phyloP scores from a whole-genome alignment of 2,329 filamentous ascomycete genomes.

The Colletotrichum caudatum region DNA sequence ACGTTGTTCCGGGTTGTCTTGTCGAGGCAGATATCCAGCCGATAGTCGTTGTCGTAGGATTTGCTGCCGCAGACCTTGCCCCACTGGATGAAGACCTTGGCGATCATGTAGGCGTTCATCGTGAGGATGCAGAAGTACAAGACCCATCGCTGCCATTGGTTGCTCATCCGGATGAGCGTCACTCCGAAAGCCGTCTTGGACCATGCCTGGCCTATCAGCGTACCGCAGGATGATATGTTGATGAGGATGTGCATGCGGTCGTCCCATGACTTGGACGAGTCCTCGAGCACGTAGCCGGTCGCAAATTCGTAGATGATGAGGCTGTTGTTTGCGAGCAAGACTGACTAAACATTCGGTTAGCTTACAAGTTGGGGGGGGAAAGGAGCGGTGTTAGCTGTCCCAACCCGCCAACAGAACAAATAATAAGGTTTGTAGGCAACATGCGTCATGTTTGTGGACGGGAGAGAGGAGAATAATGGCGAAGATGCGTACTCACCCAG shows the following conservation, averaged over 20 bases:
- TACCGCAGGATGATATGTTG: conserved; percentile 55
- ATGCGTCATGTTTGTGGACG: too few relatives aligned
- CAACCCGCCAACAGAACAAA: too few relatives aligned
- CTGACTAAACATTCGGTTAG: conserved; percentile 43
- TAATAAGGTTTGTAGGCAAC: neutral
- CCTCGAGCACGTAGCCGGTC: conserved; percentile 59
- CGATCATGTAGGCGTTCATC: conserved; percentile 62
- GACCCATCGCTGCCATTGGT: conserved; percentile 56
- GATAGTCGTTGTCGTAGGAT: conserved; percentile 60
- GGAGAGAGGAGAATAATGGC: too few relatives aligned
- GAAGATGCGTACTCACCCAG: conserved; percentile 49
- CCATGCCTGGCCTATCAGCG: conserved; percentile 51
- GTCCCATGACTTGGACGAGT: conserved; percentile 58
- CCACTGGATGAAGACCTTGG: conserved; percentile 63
- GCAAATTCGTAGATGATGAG: conserved; percentile 61
- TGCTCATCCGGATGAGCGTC: conserved; percentile 57
- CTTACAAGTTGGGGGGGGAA: too few relatives aligned
- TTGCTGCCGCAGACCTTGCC: conserved; percentile 57
- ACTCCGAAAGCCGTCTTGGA: conserved; percentile 55
- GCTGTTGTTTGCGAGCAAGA: conserved; percentile 59
- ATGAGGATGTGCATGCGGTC: conserved; percentile 66
- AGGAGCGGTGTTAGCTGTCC: too few relatives aligned
- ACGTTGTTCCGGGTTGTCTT: conserved; percentile 55
- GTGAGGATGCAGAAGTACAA: conserved; percentile 62
- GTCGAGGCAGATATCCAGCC: conserved; percentile 59